Base-by-base conservation (phyloP, 352 stramenopile species). In the Globisporangium sylvaticum region DNA sequence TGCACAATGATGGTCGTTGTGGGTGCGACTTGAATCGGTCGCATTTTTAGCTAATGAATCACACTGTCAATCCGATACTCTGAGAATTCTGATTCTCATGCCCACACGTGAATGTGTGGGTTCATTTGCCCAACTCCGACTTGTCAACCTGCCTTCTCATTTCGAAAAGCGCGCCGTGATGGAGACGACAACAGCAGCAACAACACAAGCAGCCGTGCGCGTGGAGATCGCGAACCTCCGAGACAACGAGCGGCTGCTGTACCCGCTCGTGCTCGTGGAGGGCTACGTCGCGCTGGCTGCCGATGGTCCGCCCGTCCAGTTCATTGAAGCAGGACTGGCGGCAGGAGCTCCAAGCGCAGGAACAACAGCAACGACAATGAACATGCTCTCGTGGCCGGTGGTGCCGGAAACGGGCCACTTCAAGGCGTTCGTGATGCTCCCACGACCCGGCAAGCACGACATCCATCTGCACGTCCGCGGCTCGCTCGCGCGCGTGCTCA, bases 181-280 rank as follows among this genome's bases (percentile, higher is more conserved):
- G 53, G 53, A 58, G 27, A 42, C 24, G 31, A 27, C 24, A 55
- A 15, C 22, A 56, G 46, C 15, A 25, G 48, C 24, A 55, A 4
- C 10, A 56, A 7, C 18, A 4, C 10, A 22, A 14, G 22, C 14
- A 9, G 5, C 12, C 29, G 12, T 61, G 9, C 46, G 57, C 32
- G 82, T 91, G 68, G 76, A 92, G 20, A 81, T 98, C 12, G 81
- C 88, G 58, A 98, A 96, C 65, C 73, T 96, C 25, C 72, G 82
- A 52, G 79, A 94, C 65, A 91, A 90, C 50, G 95, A 94, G 62
- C 81, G 72, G 4, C 58, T 91, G 22, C 62, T 74, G 24, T 79
- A 85, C 54, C 80, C 80, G 8, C 69, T 89, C 32, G 71, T 88
- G 24, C 71, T 91, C 32, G 63, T 89, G 25, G 76, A 89, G 56